Percentiles rank a stretch among this genome's conserved stretches.
Conservation (phyloP, 768 basidiomycete species). For the Trametes meyenii region DNA sequence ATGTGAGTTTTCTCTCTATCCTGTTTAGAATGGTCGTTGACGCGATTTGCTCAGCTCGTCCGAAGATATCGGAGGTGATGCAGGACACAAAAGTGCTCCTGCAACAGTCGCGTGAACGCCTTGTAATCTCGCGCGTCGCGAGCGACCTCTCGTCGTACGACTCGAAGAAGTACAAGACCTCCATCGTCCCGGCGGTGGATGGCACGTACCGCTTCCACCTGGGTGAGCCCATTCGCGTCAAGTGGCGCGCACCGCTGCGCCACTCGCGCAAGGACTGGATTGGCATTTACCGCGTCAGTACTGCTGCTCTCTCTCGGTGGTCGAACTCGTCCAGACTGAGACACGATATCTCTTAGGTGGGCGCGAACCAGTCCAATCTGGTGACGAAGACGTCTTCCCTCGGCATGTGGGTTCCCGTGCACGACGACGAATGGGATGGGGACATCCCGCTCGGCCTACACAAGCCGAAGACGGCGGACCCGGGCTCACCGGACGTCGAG, state of each 20-base stretch:
- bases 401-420: slow-evolving; percentile 93
- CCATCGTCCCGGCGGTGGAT: slow-evolving; percentile 55
- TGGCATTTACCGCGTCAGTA: slow-evolving; percentile 78
- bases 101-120: slow-evolving; percentile 86
- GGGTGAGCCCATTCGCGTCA: slow-evolving; percentile 85
- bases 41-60: slow-evolving; percentile 60
- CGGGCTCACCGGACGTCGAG: slow-evolving; percentile 42
- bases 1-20: slow-evolving; percentile 52
- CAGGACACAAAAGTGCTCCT: slow-evolving; percentile 91
- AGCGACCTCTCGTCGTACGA: slow-evolving; percentile 82
- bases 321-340: slow-evolving; percentile 2
- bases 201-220: slow-evolving; percentile 74
- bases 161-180: slow-evolving; percentile 74
- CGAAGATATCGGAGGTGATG: slow-evolving; percentile 85
- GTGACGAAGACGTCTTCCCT: slow-evolving; percentile 85
- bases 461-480: slow-evolving; percentile 37
- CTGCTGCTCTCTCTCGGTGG: not conserved
- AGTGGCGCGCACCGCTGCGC: slow-evolving; percentile 83
- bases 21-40: not conserved
- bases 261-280: slow-evolving; percentile 97
- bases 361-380: slow-evolving; percentile 80
- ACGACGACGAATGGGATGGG: slow-evolving; percentile 92
- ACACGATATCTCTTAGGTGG: slow-evolving; percentile 52
- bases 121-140: slow-evolving; percentile 93
- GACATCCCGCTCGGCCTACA: slow-evolving; percentile 62